Percentiles rank a stretch among this genome's conserved stretches.
phyloP scores from a whole-genome alignment of 371 early-diverging fungal genomes.

The Mortierella sp. region DNA sequence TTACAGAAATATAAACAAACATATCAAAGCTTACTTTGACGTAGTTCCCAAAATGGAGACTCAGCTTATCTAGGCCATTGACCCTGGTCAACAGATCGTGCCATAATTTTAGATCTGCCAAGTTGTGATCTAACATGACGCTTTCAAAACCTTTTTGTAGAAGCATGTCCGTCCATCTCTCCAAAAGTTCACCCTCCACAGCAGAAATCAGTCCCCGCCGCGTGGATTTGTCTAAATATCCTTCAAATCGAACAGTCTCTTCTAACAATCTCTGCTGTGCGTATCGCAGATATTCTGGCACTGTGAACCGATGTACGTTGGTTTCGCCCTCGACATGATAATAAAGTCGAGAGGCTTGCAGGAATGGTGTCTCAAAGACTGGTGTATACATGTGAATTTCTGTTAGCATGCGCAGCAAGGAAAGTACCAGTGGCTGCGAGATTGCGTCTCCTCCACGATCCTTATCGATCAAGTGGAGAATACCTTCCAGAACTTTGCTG shows the following conservation, averaged over 20 bases:
- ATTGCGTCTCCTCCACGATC: conserved; percentile 74
- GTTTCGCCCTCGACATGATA: conserved; percentile 76
- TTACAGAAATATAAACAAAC: neutral
- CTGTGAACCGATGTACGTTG: conserved; percentile 60
- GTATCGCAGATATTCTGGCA: conserved; percentile 75
- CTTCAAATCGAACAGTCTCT: conserved; percentile 75
- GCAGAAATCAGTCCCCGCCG: conserved; percentile 67
- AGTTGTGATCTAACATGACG: conserved; percentile 70
- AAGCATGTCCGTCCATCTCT: conserved; percentile 69
- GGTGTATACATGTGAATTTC: conserved; percentile 79
- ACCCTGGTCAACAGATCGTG: conserved; percentile 68
- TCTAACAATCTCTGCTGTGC: conserved; percentile 72
- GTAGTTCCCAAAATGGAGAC: conserved; percentile 53
- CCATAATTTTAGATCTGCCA: conserved; percentile 70
- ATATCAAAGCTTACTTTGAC: conserved; percentile 58
- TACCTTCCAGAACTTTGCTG: conserved; percentile 63
- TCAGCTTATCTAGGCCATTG: conserved; percentile 54
- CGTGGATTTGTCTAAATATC: conserved; percentile 80
- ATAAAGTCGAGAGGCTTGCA: conserved; percentile 73
- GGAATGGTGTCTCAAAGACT: conserved; percentile 76
- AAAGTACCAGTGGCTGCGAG: conserved; percentile 68
- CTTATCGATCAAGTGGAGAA: conserved; percentile 66
- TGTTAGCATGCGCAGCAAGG: conserved; percentile 82
- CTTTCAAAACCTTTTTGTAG: conserved; percentile 81
- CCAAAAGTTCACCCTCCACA: conserved; percentile 74